Evolutionary conservation across 2,329 filamentous ascomycete species (phyloP).

Genomic region (Pseudocercospora macadamiae): DNA sequence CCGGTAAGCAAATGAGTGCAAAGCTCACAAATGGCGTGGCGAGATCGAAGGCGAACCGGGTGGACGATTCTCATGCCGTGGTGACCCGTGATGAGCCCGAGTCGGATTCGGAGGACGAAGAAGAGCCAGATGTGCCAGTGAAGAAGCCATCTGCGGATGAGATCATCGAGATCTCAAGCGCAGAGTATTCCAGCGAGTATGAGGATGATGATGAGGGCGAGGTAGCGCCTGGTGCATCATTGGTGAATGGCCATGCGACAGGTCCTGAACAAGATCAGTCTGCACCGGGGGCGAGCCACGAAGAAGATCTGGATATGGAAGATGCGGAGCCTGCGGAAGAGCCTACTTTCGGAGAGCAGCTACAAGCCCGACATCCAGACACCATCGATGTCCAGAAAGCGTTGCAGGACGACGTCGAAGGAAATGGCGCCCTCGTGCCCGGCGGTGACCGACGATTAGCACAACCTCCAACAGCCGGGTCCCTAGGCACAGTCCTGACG

Average conservation of each 20-base stretch:
- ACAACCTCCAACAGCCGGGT: conserved; percentile 61
- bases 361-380: conserved; percentile 69
- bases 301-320: conserved; percentile 26
- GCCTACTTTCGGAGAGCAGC: conserved; percentile 85
- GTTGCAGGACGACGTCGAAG: conserved; percentile 31
- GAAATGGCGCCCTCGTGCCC: conserved; percentile 56
- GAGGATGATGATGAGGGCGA: conserved; percentile 30
- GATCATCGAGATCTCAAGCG: conserved; percentile 54
- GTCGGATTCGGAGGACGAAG: conserved; percentile 40
- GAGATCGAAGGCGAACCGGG: conserved; percentile 53
- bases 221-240: conserved; percentile 9
- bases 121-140: conserved; percentile 33
- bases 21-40: conserved; percentile 58
- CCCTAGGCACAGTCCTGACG: conserved; percentile 86
- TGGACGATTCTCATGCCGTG: conserved; percentile 61
- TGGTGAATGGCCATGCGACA: conserved; percentile 28
- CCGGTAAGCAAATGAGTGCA: conserved; percentile 44
- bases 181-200: conserved; percentile 40
- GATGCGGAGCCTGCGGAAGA: conserved; percentile 36
- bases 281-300: conserved; percentile 30
- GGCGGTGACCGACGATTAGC: conserved; percentile 10
- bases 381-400: conserved; percentile 71
- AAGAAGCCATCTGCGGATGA: conserved; percentile 16
- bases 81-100: conserved; percentile 44
- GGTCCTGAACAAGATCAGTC: conserved; percentile 35